A percentile compares a stretch with the other conserved stretches of the same genome.
phyloP scores from a whole-genome alignment of 2,329 filamentous ascomycete genomes.

The Fusarium begoniae region DNA sequence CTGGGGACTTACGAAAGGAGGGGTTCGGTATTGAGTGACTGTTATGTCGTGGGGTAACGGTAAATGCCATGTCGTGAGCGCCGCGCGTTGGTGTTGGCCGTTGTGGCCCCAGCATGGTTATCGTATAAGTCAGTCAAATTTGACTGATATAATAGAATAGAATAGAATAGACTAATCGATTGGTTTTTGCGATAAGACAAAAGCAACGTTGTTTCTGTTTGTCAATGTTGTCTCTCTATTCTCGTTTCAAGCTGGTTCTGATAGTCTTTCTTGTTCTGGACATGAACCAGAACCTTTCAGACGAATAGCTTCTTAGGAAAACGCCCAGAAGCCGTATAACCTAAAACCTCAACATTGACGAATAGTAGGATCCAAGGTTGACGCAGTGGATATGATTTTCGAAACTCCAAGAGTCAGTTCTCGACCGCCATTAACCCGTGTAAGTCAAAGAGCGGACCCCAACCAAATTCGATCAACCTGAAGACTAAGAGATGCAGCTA shows the following conservation, averaged over 20 bases:
- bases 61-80: conserved; percentile 25
- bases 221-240: not conserved
- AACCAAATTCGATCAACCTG: conserved; percentile 3
- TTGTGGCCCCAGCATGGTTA: conserved; percentile 29
- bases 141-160: not conserved
- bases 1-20: conserved; percentile 60
- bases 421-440: not conserved
- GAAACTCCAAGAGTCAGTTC: not conserved
- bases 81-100: conserved; percentile 33
- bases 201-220: not conserved
- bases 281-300: not conserved
- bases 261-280: not conserved
- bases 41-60: conserved; percentile 26
- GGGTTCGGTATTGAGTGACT: conserved; percentile 54
- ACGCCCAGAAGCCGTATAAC: not conserved
- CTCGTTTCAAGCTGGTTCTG: not conserved
- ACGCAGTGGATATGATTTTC: not conserved
- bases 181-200: not conserved
- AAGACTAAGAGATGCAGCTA: conserved; percentile 4
- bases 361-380: not conserved
- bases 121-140: conserved; percentile 20
- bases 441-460: conserved; percentile 29
- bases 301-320: not conserved
- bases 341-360: not conserved
- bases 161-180: not conserved